Conservation (phyloP, 495 filamentous ascomycete species). For the Trichoderma parareesei region DNA sequence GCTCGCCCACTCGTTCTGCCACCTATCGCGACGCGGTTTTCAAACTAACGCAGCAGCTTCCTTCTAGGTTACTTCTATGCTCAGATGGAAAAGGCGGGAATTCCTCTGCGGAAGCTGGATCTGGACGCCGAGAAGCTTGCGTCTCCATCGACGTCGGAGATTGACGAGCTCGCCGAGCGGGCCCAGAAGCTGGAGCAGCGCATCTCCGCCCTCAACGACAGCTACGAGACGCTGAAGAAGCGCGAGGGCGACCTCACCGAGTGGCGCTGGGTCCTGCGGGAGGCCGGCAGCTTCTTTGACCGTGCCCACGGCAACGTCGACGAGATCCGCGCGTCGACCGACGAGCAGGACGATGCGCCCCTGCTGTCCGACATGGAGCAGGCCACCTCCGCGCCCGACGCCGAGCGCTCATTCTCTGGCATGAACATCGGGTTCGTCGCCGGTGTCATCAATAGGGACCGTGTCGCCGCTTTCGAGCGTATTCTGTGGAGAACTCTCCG, state of each 20-base stretch:
- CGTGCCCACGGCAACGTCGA: conserved; percentile 91
- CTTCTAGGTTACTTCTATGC: conserved; percentile 73
- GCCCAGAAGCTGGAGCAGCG: conserved; percentile 87
- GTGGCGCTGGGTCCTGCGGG: conserved; percentile 93
- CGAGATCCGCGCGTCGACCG: conserved; percentile 85
- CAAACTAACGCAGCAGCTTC: not conserved
- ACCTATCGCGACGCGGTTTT: not conserved
- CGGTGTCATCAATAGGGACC: conserved; percentile 88
- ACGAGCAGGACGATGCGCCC: conserved; percentile 70
- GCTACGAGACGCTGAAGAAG: conserved; percentile 96
- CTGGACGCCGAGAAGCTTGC: conserved; percentile 79
- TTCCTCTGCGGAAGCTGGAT: conserved; percentile 73
- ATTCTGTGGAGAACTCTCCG: conserved; percentile 95
- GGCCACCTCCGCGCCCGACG: conserved; percentile 63
- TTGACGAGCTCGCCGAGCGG: conserved; percentile 88
- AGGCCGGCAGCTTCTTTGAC: conserved; percentile 96
- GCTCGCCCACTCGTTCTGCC: not conserved
- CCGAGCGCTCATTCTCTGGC: conserved; percentile 79
- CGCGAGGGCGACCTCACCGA: conserved; percentile 94
- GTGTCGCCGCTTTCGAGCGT: conserved; percentile 90
- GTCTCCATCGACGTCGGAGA: conserved; percentile 82
- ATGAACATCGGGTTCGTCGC: conserved; percentile 99
- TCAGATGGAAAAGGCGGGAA: conserved; percentile 88
- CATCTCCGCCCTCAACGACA: conserved; percentile 85
- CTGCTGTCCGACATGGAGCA: conserved; percentile 83